Evolutionary conservation across 1,284 basidiomycete genomes (phyloP), one percentile per base, ranked within the genome.

Genomic region (Ceratobasidium papillatum): DNA sequence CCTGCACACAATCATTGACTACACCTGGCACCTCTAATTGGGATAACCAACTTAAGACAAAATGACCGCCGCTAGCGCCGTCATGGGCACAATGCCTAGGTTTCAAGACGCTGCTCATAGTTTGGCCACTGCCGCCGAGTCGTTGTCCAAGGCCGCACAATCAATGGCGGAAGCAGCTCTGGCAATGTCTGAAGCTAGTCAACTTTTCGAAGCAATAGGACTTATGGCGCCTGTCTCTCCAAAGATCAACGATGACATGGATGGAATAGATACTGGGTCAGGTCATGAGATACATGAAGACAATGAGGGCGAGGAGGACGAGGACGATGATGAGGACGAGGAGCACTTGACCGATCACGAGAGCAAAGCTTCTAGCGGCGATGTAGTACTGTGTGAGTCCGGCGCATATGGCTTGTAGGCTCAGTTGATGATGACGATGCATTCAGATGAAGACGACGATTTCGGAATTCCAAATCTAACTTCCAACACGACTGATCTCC

Each of bases 81-180:
- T n/a, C n/a, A n/a, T n/a, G n/a, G n/a, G n/a, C n/a, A 22, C 30
- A 19, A 25, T 56, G 9, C 27, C 62, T 11, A 30, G 32, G 3
- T 27, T 71, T 5, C 34, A n/a, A 8, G 25, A 59, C 45, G 38
- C n/a, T 11, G 52, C 54, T 1, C 11, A 14, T 11, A 45, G 51
- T 12, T 47, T 71, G 22, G 68, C 68, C 43, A 14, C 54, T 11
- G 68, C 68, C 27, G 34, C 68, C 3, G 68, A 58, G 19, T 38
- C 68, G 17, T 27, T 71, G 5, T 58, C 68, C 4, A 36, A 25
- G 12, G 68, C 68, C 12, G 68, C 54, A 34, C 38, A 71, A 12
- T 36, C 68, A 3, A 41, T 71, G 32, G 34, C 68, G 12, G 54
- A 43, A 2, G 68, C 68, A n/a, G 52, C 68, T 9, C 41, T n/a